Conservation (phyloP, 495 filamentous ascomycete species). For the Penicillium odoratum region DNA sequence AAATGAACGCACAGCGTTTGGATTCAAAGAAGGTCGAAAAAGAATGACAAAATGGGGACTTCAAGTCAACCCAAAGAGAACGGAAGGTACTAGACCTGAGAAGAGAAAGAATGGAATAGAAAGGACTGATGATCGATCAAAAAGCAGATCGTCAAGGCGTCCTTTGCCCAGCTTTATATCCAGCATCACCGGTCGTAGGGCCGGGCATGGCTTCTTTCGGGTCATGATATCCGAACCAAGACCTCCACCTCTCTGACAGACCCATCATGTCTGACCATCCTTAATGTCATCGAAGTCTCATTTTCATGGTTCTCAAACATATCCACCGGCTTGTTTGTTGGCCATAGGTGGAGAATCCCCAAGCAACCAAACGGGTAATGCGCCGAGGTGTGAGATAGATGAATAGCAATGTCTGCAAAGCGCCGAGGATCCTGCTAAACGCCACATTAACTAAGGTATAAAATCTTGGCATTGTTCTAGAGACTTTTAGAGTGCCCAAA, state of each 20-base stretch:
- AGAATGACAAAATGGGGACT: constrained; percentile 38
- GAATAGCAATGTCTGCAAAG: constrained; percentile 25
- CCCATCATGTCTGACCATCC: constrained; percentile 19
- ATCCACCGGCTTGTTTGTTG: constrained; percentile 10
- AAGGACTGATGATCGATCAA: constrained; percentile 31
- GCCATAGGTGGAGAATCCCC: constrained; percentile 34
- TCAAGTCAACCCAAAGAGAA: constrained; percentile 44
- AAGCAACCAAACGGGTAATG: constrained; percentile 19
- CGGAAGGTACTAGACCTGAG: constrained; percentile 36
- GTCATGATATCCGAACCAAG: constrained; percentile 9
- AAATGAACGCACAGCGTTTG: constrained; percentile 41
- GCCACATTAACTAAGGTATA: constrained; percentile 23
- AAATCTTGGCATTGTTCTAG: background rate
- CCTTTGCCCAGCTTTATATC: constrained; percentile 23
- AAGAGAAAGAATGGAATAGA: constrained; percentile 37
- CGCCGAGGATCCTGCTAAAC: constrained; percentile 16
- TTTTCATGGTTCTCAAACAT: constrained; percentile 15
- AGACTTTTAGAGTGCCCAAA: constrained; percentile 11
- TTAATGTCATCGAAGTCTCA: constrained; percentile 20
- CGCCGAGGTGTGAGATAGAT: constrained; percentile 39
- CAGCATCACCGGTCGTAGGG: constrained; percentile 1
- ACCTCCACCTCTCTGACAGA: constrained; percentile 20
- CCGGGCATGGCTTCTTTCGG: constrained; percentile 19
- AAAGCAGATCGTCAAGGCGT: constrained; percentile 13
- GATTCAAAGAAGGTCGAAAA: constrained; percentile 22